These are phyloP conservation scores for Pyropia haitanensis DNA, from an alignment of 23 red algal genomes.

Conservation along the genomic window DNA sequence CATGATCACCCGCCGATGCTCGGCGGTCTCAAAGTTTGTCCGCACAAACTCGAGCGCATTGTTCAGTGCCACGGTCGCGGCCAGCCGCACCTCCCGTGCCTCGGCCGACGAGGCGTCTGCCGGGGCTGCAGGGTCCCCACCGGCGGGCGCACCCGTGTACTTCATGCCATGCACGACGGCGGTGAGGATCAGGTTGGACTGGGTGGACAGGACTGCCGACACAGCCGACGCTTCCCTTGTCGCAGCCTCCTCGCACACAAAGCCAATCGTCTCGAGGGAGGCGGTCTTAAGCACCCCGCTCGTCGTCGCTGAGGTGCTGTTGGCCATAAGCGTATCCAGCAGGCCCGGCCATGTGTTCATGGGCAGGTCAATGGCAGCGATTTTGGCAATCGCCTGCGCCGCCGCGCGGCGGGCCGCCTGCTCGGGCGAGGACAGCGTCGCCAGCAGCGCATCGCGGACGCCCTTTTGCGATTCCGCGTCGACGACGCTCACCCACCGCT, in stretches of 20 bases:
- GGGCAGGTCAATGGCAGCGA: slow-evolving; percentile 80
- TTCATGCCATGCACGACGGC: slow-evolving; percentile 94
- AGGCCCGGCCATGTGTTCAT: slow-evolving; percentile 69
- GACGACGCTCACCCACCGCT: slow-evolving; percentile 59
- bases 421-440: slow-evolving; percentile 40
- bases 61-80: slow-evolving; percentile 76
- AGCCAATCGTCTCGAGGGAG: slow-evolving; percentile 79
- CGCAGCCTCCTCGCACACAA: slow-evolving; percentile 74
- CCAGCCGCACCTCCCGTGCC: slow-evolving; percentile 33
- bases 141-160: slow-evolving; percentile 22
- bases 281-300: slow-evolving; percentile 44
- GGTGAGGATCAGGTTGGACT: slow-evolving; percentile 85
- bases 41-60: slow-evolving; percentile 94
- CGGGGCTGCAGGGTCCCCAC: slow-evolving; percentile 1
- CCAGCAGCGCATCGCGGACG: slow-evolving; percentile 49
- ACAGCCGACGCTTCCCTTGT: too few species aligned
- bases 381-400: slow-evolving; percentile 87
- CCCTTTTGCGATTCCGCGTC: slow-evolving; percentile 33
- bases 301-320: not conserved
- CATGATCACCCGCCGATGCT: slow-evolving; percentile 70
- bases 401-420: slow-evolving; percentile 58
- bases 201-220: slow-evolving; percentile 37
- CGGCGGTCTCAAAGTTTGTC: slow-evolving; percentile 73
- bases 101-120: not conserved
- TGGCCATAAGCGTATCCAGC: slow-evolving; percentile 46